Evolutionary conservation across 1,139 yeast genomes (phyloP).

Genomic region (Saccharomyces hybrid): DNA sequence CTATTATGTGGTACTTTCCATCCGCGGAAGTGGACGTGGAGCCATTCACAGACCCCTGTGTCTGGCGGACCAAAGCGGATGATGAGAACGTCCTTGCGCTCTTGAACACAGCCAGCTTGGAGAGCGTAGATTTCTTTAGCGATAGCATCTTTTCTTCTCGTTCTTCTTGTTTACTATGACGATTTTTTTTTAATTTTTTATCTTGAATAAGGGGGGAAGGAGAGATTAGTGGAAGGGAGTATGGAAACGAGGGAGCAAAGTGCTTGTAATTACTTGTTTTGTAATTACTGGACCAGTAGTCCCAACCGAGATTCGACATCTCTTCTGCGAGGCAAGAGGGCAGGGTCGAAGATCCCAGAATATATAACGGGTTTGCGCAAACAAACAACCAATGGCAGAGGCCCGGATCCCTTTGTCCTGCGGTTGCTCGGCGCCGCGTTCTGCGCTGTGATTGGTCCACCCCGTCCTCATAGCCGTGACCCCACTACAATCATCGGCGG

Average conservation of each 20-base stretch:
- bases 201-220: not conserved
- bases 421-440: conserved; percentile 1
- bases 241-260: not conserved
- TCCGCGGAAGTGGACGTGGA: conserved; percentile 2
- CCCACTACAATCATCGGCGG: not conserved
- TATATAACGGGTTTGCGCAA: not conserved
- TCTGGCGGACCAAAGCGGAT: not conserved
- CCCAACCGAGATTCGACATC: not conserved
- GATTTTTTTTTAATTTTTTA: not conserved
- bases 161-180: not conserved
- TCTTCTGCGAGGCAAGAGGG: not conserved
- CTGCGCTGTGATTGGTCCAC: conserved; percentile 1
- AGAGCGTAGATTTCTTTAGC: not conserved
- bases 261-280: not conserved
- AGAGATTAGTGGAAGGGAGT: not conserved
- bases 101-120: not conserved
- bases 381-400: not conserved
- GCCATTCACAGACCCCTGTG: not conserved
- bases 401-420: conserved; percentile 1
- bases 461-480: not conserved
- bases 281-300: not conserved
- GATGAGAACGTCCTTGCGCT: not conserved
- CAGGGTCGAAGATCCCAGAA: not conserved
- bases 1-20: conserved; percentile 82
- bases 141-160: not conserved